Base-by-base conservation (phyloP, 176 grass and related monocot genomes). In the Avena atlantica region DNA sequence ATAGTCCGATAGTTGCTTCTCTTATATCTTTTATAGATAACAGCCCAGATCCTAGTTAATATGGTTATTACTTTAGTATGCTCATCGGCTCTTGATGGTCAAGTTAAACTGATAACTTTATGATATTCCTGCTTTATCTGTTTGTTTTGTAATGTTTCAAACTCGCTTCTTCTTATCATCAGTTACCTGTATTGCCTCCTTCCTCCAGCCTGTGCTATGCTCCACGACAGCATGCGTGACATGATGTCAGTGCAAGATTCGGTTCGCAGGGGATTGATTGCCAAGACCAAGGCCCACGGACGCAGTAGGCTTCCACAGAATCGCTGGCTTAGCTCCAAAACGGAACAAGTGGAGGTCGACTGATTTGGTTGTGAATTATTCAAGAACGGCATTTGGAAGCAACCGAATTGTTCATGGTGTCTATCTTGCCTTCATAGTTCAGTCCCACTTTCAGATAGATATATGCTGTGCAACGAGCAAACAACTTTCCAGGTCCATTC, bases 201-300 rank as follows among this genome's bases (percentile, higher is more conserved):
- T 34, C 31, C 31, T 34, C 31, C 31, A 3, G 31, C 31, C 31
- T 34, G 31, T 34, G 31, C 31, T 34, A 34, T 34, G 65, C 83
- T 98, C 75, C 92, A 89, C 0, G 90, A 96, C 51, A 85, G 88
- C 79, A 88, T 92, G 34, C 58, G 70, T 51, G 96, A 98, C 78
- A 79, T 87, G 31, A 69, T 90, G 85, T 88, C 84, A 1, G 36
- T 95, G 74, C 87, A 95, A 48, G 80, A 83, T 49, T 88, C 37
- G 23, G 92, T 95, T 79, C 82, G 77, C 40, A 72, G 50, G 29
- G 83, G 79, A 83, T 78, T 16, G 47, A 59, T 82, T 8, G 60
- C 89, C 76, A 92, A 90, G 75, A 87, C 56, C 8, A 86, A 87
- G 80, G 66, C 6, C 49, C 81, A n/a, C 19, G 3, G 12, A 8